phyloP scores from a whole-genome alignment of 2,329 filamentous ascomycete genomes.

The Stemphylium beticola region DNA sequence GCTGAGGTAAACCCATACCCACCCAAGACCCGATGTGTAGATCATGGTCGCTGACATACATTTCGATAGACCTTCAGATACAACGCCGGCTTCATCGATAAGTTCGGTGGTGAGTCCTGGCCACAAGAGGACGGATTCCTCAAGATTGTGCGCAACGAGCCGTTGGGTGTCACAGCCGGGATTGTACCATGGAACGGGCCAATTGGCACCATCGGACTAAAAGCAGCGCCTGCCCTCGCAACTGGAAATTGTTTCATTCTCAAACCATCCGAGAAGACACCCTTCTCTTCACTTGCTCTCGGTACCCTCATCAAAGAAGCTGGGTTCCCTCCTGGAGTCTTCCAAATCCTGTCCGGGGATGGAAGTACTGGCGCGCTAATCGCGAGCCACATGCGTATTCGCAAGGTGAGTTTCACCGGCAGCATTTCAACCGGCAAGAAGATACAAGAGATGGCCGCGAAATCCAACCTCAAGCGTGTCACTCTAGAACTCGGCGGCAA shows the following conservation, averaged over 20 bases:
- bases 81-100: conserved; percentile 45
- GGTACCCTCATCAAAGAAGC: conserved; percentile 45
- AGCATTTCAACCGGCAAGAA: conserved; percentile 47
- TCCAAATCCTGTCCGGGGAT: conserved; percentile 49
- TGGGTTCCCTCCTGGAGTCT: conserved; percentile 51
- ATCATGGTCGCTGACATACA: conserved; percentile 13
- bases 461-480: conserved; percentile 52
- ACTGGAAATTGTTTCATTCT: conserved; percentile 48
- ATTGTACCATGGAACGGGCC: conserved; percentile 54
- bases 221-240: conserved; percentile 45
- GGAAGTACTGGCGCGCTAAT: conserved; percentile 48
- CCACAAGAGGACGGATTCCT: conserved; percentile 57
- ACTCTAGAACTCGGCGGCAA: conserved; percentile 56
- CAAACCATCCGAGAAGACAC: conserved; percentile 48
- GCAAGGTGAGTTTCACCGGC: conserved; percentile 53
- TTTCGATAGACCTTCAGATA: conserved; percentile 39
- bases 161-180: conserved; percentile 51
- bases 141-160: conserved; percentile 51
- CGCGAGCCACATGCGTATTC: conserved; percentile 48
- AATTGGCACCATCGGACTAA: conserved; percentile 47
- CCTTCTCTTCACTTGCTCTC: conserved; percentile 42
- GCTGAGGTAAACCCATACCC: conserved; percentile 31
- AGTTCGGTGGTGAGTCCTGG: conserved; percentile 44
- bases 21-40: neutral
- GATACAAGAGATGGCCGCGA: conserved; percentile 50